Percentiles rank a stretch among this genome's conserved stretches.
Evolutionary conservation across 1,284 basidiomycete species (phyloP).

Genomic region (Schizophyllum amplum): DNA sequence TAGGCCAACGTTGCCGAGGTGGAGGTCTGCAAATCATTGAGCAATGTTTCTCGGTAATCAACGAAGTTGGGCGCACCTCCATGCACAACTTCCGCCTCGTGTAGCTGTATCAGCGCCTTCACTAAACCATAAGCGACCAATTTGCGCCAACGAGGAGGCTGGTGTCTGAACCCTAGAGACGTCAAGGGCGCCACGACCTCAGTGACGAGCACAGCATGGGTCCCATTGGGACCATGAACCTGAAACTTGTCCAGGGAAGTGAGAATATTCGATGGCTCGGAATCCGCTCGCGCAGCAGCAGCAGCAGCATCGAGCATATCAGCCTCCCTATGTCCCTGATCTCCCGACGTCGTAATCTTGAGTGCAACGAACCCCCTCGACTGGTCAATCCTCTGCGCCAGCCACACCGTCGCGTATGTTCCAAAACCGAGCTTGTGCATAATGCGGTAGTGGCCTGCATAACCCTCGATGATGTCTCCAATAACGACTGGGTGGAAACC

Average conservation of each 20-base stretch:
- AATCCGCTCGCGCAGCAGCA: background rate
- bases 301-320: constrained; percentile 2
- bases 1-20: constrained; percentile 10
- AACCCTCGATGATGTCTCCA: constrained; percentile 4
- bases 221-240: background rate
- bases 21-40: constrained; percentile 11
- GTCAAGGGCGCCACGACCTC: background rate
- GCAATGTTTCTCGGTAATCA: background rate
- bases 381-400: constrained; percentile 6
- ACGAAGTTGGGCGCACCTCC: too few relatives aligned
- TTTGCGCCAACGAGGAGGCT: background rate
- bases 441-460: constrained; percentile 5
- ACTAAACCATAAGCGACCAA: background rate
- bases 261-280: background rate
- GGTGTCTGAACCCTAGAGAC: background rate
- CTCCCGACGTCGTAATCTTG: constrained; percentile 6
- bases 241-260: background rate
- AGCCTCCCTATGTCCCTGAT: constrained; percentile 1
- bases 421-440: constrained; percentile 9
- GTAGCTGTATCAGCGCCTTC: background rate
- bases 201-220: background rate
- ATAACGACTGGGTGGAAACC: constrained; percentile 13
- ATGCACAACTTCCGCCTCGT: background rate
- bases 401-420: constrained; percentile 9
- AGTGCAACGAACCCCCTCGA: constrained; percentile 2